Evolutionary conservation across 306 rosid genomes (phyloP).

Genomic region (Psophocarpus tetragonolobus): DNA sequence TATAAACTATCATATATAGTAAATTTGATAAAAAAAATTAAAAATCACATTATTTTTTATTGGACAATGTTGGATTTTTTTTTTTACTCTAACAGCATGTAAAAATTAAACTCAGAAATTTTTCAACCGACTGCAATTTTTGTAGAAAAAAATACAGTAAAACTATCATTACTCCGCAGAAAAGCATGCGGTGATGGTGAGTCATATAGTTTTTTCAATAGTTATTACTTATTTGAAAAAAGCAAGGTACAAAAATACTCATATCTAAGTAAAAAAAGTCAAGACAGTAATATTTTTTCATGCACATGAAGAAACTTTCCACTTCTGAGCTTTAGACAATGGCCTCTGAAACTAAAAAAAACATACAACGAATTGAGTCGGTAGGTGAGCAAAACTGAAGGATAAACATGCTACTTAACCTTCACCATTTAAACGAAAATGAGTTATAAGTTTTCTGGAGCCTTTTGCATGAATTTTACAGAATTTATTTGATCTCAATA

Average conservation of each 20-base stretch:
- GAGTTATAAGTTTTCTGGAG: not conserved
- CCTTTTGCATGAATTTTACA: not conserved
- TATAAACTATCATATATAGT: no score
- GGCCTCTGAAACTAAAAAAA: not conserved
- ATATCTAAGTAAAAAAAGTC: not conserved
- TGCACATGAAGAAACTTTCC: not conserved
- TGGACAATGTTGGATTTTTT: no score
- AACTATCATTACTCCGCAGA: constrained; percentile 2
- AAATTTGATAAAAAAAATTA: no score
- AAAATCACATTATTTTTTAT: no score
- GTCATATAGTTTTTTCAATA: not conserved
- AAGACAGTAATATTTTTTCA: not conserved
- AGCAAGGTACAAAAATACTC: not conserved
- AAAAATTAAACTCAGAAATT: no score
- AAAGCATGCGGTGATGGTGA: not conserved
- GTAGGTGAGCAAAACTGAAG: not conserved
- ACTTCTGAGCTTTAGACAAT: not conserved
- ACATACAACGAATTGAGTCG: not conserved
- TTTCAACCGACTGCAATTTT: constrained; percentile 1
- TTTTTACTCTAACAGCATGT: no score
- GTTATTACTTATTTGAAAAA: not conserved
- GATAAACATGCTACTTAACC: not conserved
- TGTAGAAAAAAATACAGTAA: not conserved
- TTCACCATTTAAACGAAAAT: not conserved
- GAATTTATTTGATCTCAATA: not conserved